These are phyloP conservation scores for Candida sp. DNA, from an alignment of 1,139 yeast species.

Conservation along the genomic window DNA sequence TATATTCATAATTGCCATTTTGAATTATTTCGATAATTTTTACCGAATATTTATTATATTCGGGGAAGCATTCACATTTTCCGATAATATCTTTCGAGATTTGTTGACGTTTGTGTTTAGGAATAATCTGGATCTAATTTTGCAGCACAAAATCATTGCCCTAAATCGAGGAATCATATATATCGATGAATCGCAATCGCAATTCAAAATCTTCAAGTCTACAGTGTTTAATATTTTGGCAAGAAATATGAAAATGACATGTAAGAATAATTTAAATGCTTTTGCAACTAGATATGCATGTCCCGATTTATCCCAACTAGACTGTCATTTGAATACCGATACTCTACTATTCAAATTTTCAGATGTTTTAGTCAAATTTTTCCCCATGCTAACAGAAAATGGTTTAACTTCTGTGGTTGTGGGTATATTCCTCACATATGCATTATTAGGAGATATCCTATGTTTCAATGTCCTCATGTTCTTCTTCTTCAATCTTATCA, in stretches of 20 bases:
- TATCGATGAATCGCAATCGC: neutral
- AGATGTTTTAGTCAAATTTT: conserved; percentile 15
- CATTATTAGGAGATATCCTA: conserved; percentile 26
- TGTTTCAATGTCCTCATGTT: conserved; percentile 21
- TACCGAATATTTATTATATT: conserved; percentile 17
- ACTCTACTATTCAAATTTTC: conserved; percentile 29
- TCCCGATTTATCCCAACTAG: neutral
- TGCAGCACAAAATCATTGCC: conserved; percentile 10
- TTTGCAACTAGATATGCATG: neutral
- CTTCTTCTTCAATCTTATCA: conserved; percentile 8
- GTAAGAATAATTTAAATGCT: neutral
- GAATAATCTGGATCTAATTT: conserved; percentile 11
- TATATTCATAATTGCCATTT: conserved; percentile 17
- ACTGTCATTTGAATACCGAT: conserved; percentile 7
- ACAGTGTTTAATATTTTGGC: conserved; percentile 2
- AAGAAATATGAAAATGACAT: neutral
- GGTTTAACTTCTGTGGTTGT: conserved; percentile 17
- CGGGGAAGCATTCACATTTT: conserved; percentile 29
- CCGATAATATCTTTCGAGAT: conserved; percentile 26
- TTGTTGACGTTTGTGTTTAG: conserved; percentile 23
- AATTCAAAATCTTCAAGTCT: neutral
- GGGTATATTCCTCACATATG: conserved; percentile 23
- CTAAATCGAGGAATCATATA: conserved; percentile 9
- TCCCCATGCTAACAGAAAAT: conserved; percentile 8
- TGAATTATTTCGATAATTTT: conserved; percentile 14